Evolutionary conservation across 2,329 filamentous ascomycete species (phyloP), one percentile per base, ranked within the genome.

Genomic region (Arthrinium phaeospermum): DNA sequence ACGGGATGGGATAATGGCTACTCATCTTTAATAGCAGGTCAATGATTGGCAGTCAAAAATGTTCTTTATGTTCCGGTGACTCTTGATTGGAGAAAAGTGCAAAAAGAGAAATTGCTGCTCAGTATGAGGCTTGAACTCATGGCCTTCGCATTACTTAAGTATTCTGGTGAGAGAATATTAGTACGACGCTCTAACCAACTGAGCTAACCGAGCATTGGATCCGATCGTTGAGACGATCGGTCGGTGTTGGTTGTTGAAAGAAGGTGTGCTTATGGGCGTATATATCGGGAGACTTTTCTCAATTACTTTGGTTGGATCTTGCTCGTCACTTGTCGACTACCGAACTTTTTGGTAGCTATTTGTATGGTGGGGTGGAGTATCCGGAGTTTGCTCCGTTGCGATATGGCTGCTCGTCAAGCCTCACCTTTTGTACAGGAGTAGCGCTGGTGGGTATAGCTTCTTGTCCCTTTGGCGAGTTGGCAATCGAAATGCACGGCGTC

Each of bases 131-230:
- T 64, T 64, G 57, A 64, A 64, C 57, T 64, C 57, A 64, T 64
- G 57, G 34, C 57, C 57, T 64, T 64, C 57, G 57, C 57, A 64
- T 64, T 64, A 64, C 57, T 64, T 64, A 41, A 61, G 34, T 64
- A 64, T 64, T n/a, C 57, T 41, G 19, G 34, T 4, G 8, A 64
- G 57, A 64, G 57, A 41, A 64, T 64, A 64, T 64, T 64, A 64
- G 57, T 64, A 64, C 57, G 57, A 64, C 57, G 57, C 57, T 64
- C 57, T 64, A 64, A 64, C 57, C 57, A 64, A 64, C 57, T 64
- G 57, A 64, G 57, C 57, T 64, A 64, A 64, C 57, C 57, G 57
- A 64, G 57, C 57, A 41, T 41, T 10, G 19, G 10, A 41, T 41
- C 57, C 34, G 34, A 64, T 64, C 57, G 34, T 64, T 64, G 57